phyloP scores from a whole-genome alignment of 805 yeast species.

The Kodamaea kaohsiungensis region DNA sequence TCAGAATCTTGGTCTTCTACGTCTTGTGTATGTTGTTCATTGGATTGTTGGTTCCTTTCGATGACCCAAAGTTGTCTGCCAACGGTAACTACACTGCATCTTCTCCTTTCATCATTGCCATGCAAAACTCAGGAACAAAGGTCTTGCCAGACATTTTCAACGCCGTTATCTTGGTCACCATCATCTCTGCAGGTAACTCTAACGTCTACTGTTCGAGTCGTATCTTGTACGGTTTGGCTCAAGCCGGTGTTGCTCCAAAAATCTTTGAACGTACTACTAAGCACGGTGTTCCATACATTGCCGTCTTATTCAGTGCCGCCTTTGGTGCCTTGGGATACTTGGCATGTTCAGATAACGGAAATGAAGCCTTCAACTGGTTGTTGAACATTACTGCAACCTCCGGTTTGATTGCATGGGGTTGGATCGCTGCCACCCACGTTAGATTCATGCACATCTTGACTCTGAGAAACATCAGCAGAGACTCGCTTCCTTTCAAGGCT shows the following conservation, averaged over 20 bases:
- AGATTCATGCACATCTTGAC: constrained; percentile 69
- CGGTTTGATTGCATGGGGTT: constrained; percentile 73
- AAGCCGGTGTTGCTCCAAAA: constrained; percentile 57
- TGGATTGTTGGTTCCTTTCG: constrained; percentile 68
- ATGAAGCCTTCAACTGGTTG: constrained; percentile 68
- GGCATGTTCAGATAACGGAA: constrained; percentile 52
- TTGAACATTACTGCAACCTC: constrained; percentile 76
- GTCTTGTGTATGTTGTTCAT: constrained; percentile 64
- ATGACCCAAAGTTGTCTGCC: constrained; percentile 52
- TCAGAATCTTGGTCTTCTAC: constrained; percentile 67
- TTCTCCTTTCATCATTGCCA: constrained; percentile 76
- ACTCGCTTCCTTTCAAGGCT: constrained; percentile 74
- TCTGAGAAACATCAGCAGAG: constrained; percentile 63
- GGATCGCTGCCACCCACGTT: constrained; percentile 63
- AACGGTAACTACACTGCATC: constrained; percentile 44
- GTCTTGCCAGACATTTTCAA: constrained; percentile 70
- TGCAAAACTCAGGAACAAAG: constrained; percentile 64
- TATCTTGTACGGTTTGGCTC: constrained; percentile 65
- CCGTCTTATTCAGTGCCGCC: constrained; percentile 57
- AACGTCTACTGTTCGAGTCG: constrained; percentile 73
- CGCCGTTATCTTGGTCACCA: constrained; percentile 65
- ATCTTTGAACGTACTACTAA: constrained; percentile 49
- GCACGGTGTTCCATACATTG: constrained; percentile 61
- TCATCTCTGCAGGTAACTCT: constrained; percentile 80
- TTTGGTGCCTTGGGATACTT: constrained; percentile 69